These are phyloP conservation scores for Aquilaria malaccensis DNA, from an alignment of 345 rosid species.

Conservation along the genomic window DNA sequence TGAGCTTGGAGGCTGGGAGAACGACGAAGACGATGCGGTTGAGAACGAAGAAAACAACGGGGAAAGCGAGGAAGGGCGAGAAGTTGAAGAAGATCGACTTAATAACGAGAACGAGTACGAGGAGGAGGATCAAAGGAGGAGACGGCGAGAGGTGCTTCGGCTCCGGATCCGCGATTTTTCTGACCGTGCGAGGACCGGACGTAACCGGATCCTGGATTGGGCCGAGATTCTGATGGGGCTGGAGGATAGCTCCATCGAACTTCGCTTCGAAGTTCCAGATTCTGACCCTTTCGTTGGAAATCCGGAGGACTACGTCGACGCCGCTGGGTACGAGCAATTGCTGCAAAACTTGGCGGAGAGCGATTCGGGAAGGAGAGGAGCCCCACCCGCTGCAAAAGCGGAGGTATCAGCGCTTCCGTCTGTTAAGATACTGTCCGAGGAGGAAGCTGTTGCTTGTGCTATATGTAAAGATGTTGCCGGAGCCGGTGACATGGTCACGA, in stretches of 20 bases:
- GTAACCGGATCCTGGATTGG: conserved; percentile 67
- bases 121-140: conserved; percentile 36
- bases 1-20: conserved; percentile 54
- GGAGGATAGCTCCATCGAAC: conserved; percentile 59
- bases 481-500: conserved; percentile 46
- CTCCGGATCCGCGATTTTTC: conserved; percentile 42
- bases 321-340: conserved; percentile 57
- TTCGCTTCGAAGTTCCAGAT: conserved; percentile 46
- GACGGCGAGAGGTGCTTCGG: conserved; percentile 37
- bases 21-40: conserved; percentile 41
- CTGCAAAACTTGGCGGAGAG: conserved; percentile 63
- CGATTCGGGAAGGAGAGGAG: conserved; percentile 59
- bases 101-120: conserved; percentile 23
- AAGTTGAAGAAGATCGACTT: conserved; percentile 21
- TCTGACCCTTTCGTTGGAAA: conserved; percentile 43
- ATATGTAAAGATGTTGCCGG: conserved; percentile 52
- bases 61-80: conserved; percentile 15
- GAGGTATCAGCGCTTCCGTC: conserved; percentile 35
- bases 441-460: conserved; percentile 36
- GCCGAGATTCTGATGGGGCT: conserved; percentile 64
- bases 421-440: conserved; percentile 26
- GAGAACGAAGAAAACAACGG: conserved; percentile 20
- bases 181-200: conserved; percentile 44
- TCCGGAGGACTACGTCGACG: conserved; percentile 55
- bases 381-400: conserved; percentile 57